phyloP scores from a whole-genome alignment of 352 stramenopile species.

The Pythium rhizo-oryzae region DNA sequence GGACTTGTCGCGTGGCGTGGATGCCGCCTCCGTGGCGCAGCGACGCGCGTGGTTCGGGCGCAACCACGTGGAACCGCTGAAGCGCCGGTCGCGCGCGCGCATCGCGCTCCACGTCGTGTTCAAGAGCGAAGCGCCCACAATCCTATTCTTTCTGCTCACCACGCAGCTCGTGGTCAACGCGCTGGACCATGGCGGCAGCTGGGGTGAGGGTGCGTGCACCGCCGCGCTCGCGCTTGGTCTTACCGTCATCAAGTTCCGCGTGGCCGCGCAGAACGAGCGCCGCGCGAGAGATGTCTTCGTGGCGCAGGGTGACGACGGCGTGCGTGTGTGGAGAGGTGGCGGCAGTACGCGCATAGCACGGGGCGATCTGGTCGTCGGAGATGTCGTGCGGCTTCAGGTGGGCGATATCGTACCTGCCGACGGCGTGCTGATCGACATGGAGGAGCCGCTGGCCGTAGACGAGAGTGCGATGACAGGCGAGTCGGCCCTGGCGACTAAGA shows the following conservation, averaged over 20 bases:
- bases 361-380: not conserved
- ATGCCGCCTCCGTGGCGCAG: not conserved
- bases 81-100: not conserved
- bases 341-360: not conserved
- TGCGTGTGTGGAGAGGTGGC: not conserved
- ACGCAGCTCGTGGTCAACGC: not conserved
- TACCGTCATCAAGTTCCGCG: not conserved
- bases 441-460: conserved; percentile 34
- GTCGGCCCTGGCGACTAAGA: conserved; percentile 33
- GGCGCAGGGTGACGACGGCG: not conserved
- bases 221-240: not conserved
- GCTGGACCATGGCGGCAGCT: not conserved
- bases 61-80: not conserved
- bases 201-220: not conserved
- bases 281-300: not conserved
- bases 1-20: not conserved
- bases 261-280: not conserved
- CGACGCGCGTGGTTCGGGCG: not conserved
- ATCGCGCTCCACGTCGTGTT: not conserved
- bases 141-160: not conserved
- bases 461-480: conserved; percentile 42
- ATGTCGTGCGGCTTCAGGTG: not conserved
- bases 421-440: conserved; percentile 34
- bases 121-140: not conserved
- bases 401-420: conserved; percentile 1